Percentiles rank a stretch among this genome's conserved stretches.
Evolutionary conservation across 83 land plant species (phyloP).

Genomic region (Picea abies): DNA sequence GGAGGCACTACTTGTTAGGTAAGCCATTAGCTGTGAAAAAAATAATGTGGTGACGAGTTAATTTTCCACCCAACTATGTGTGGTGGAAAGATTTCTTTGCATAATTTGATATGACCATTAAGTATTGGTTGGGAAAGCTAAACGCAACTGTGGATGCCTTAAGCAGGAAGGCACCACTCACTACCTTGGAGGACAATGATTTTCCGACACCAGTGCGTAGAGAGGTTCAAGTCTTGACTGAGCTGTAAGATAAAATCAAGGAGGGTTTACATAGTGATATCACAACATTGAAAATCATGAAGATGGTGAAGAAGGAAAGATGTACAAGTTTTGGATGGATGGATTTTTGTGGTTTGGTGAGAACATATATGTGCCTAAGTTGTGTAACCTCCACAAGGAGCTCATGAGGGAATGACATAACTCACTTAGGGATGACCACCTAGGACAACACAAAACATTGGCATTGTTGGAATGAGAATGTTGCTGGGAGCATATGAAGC

Average conservation of each 20-base stretch:
- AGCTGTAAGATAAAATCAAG: background rate
- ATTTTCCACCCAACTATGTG: too few species aligned
- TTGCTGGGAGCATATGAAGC: background rate
- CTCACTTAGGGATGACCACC: background rate
- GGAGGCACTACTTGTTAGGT: too few species aligned
- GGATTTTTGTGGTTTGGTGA: background rate
- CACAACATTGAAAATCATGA: too few species aligned
- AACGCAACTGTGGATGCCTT: background rate
- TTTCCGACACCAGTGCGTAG: background rate
- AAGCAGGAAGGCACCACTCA: too few species aligned
- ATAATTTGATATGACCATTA: background rate
- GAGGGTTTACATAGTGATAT: background rate
- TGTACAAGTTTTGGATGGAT: background rate
- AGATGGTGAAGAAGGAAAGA: background rate
- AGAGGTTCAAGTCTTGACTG: background rate
- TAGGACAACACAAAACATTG: background rate
- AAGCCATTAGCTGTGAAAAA: too few species aligned
- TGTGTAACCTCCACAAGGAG: too few species aligned
- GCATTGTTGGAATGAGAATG: background rate
- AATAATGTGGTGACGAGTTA: too few species aligned
- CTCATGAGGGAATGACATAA: background rate
- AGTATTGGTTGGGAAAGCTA: background rate
- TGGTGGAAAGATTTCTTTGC: background rate
- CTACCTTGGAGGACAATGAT: background rate
- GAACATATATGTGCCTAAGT: too few species aligned